Evolutionary conservation across 139 green algal genomes (phyloP), one percentile per base, ranked within the genome.

Genomic region (Tetradesmus obliquus): DNA sequence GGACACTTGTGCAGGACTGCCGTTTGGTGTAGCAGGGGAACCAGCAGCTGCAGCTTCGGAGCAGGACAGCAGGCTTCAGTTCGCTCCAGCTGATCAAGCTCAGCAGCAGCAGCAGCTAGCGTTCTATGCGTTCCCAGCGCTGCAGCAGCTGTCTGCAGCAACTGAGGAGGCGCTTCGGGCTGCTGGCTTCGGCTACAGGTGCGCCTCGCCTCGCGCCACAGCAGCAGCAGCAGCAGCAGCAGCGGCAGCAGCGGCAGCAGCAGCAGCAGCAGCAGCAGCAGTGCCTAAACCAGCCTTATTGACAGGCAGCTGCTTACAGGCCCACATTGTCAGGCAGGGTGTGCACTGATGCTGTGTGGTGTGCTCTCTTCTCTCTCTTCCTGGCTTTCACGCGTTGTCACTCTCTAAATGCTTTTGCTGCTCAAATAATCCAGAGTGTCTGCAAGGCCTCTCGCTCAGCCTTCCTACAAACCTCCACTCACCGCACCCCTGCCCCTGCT

Each of bases 111-210:
- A 84, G 71, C 86, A 84, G 54, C 17, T 76, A 20, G 62, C 82
- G 19, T 89, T 86, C 91, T 96, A 95, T 51, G 95, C 97, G 1
- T 99, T 99, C 89, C 98, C 98, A 3, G 97, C 95, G 0, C 92
- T 99, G 82, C 91, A 98, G 69, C 96, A 99, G 96, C 96, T 99
- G 82, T 66, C 89, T 19, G 83, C 69, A 53, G 97, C 95, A 0
- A 97, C 94, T 3, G 98, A 99, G 93, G 95, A 97, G 60, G 91
- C 95, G 20, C 95, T 99, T 17, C 93, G 98, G 0, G 95, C 79
- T 0, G 91, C 94, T 15, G 98, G 98, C 3, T 99, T 99, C 92
- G 98, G 98, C 82, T 99, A 92, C 80, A 58, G 85, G 53, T 86
- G 20, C 0, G 69, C 3, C 84, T 58, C 32, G 32, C 57, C 19